Conservation (phyloP, 169 alveolate species). For the Plasmodium berghei region DNA sequence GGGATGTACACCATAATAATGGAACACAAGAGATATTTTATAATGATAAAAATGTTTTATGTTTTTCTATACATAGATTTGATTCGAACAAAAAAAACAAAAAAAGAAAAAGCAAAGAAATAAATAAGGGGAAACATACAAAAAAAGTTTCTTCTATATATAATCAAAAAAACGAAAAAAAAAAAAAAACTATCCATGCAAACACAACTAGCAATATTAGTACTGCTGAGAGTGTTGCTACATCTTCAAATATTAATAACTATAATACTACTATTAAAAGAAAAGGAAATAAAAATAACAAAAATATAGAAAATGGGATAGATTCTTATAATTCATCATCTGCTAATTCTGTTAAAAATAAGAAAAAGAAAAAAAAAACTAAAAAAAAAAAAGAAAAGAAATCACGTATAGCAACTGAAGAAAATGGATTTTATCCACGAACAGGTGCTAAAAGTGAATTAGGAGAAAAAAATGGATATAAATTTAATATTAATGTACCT, state of each 20-base stretch:
- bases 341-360: too few species aligned
- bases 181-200: neutral
- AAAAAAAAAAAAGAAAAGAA: conserved; percentile 15
- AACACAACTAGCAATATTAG: neutral
- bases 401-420: conserved; percentile 63
- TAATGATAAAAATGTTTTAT: conserved; percentile 77
- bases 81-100: conserved; percentile 59
- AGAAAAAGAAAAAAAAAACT: neutral
- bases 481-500: conserved; percentile 81
- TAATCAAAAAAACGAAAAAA: neutral
- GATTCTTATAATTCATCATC: too few species aligned
- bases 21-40: conserved; percentile 95
- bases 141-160: neutral
- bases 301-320: too few species aligned
- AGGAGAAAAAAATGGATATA: conserved; percentile 76
- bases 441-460: conserved; percentile 86
- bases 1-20: conserved; percentile 97
- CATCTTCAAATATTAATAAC: too few species aligned
- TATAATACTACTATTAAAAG: neutral
- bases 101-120: neutral
- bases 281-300: neutral
- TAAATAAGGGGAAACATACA: neutral
- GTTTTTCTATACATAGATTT: conserved; percentile 82
- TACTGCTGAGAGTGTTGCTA: neutral
- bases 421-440: conserved; percentile 91